Evolutionary conservation across 2,329 filamentous ascomycete genomes (phyloP).

Genomic region (Fusarium sp.): DNA sequence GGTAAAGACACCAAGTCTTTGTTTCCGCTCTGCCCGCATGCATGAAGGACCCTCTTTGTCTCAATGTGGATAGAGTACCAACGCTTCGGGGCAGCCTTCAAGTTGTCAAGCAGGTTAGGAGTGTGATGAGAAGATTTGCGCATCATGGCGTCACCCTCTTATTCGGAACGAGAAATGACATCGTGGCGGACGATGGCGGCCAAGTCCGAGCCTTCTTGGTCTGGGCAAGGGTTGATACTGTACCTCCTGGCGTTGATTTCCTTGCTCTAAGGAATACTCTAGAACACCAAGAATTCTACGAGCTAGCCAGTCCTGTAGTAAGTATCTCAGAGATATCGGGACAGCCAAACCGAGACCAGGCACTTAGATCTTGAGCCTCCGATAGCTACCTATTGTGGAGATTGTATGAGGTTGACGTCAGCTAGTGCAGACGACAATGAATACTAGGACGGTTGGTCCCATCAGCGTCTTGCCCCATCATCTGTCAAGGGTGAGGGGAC

Average conservation of each 20-base stretch:
- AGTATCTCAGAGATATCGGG: not conserved
- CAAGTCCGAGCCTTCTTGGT: not conserved
- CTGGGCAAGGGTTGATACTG: not conserved
- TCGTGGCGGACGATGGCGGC: not conserved
- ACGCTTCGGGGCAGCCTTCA: slow-evolving; percentile 17
- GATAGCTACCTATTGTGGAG: slow-evolving; percentile 2
- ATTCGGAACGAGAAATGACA: not conserved
- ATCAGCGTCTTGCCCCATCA: slow-evolving; percentile 22
- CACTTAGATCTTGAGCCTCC: not conserved
- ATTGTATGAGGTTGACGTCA: slow-evolving; percentile 14
- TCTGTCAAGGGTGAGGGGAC: slow-evolving; percentile 13
- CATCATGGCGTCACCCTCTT: not conserved
- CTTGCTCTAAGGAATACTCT: not conserved
- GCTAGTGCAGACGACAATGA: not conserved
- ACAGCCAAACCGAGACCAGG: not conserved
- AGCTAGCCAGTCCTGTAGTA: not conserved
- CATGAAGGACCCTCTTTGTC: slow-evolving; percentile 17
- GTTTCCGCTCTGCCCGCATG: slow-evolving; percentile 10
- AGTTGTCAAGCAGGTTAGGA: not conserved
- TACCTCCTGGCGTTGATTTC: not conserved
- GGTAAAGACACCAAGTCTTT: slow-evolving; percentile 18
- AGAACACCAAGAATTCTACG: not conserved
- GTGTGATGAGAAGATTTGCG: not conserved
- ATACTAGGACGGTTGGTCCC: slow-evolving; percentile 10
- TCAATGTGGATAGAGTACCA: slow-evolving; percentile 12